Evolutionary conservation across 208 protist species (phyloP).

Genomic region (Lotmaria passim): DNA sequence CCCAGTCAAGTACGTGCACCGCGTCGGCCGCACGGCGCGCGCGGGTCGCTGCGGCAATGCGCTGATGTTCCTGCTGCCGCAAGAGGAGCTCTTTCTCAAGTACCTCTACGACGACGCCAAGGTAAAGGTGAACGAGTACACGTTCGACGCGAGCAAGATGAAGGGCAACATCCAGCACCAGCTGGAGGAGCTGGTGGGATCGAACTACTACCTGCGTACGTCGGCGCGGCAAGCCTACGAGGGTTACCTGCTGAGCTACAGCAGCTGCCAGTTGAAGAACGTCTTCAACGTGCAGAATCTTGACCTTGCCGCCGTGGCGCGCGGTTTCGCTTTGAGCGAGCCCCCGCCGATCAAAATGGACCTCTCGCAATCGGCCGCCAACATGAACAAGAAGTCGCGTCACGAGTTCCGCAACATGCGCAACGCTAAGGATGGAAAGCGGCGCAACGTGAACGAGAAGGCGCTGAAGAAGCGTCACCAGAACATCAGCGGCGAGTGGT

Average conservation of each 20-base stretch:
- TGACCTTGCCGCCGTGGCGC: constrained; percentile 96
- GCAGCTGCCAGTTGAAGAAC: constrained; percentile 98
- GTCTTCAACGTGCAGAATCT: constrained; percentile 98
- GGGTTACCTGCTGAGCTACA: constrained; percentile 98
- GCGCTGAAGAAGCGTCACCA: constrained; percentile 56
- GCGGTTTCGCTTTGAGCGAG: constrained; percentile 91
- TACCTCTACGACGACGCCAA: constrained; percentile 97
- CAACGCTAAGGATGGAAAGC: constrained; percentile 71
- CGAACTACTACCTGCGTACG: constrained; percentile 99
- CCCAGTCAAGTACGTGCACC: constrained; percentile 99
- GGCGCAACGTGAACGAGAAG: constrained; percentile 50
- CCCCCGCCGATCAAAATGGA: constrained; percentile 93
- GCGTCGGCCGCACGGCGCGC: constrained; percentile 98
- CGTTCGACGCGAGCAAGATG: constrained; percentile 97
- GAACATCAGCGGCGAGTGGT: constrained; percentile 92
- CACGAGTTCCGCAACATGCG: constrained; percentile 78
- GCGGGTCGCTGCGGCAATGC: constrained; percentile 92
- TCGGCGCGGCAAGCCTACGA: constrained; percentile 98
- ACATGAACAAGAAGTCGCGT: constrained; percentile 90
- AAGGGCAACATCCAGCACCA: constrained; percentile 90
- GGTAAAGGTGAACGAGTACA: constrained; percentile 98
- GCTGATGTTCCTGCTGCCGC: constrained; percentile 98
- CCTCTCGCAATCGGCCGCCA: constrained; percentile 90
- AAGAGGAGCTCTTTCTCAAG: constrained; percentile 98
- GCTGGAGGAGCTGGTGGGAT: constrained; percentile 97